Base-by-base conservation (phyloP, 2,329 filamentous ascomycete genomes). In the Fusarium mangiferae region DNA sequence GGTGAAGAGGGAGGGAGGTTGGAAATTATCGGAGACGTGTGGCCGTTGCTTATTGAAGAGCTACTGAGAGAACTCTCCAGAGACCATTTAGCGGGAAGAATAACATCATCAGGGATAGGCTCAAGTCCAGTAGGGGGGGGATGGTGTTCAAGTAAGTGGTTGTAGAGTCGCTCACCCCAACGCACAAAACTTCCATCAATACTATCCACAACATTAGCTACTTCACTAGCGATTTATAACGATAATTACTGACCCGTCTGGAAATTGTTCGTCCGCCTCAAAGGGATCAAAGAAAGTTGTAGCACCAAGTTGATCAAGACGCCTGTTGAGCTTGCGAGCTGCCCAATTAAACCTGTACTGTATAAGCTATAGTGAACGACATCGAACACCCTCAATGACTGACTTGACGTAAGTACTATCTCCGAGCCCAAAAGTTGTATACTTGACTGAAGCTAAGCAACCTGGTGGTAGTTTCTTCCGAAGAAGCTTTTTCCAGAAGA, bases 321-420 rank as follows among this genome's bases (percentile, higher is more conserved):
- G 90, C 77, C 95, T 96, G 78, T 95, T 91, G 51, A 99, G 86
- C 83, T 98, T 97, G 56, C 95, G 90, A 51, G 93, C 93, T 24
- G 96, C 95, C 90, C 94, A 98, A 84, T 99, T 99, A 83, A 94
- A 98, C 78, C 93, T 96, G 28, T 14, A 30, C 41, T 17, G 26
- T 51, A 38, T 63, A 35, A 69, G 64, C 55, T 38, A 42, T 55
- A 5, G 28, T 22, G 24, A 44, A n/a, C 10, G 24, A 7, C n/a
- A 51, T 49, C 18, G 9, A 22, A 28, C 18, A 33, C 24, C 18
- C 7, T 48, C 17, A n/a, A 4, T 30, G 9, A 80, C 88, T 74
- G 85, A 96, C 92, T 97, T 96, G 63, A 93, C 88, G 86, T 99
- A 99, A 3, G 95, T 97, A 79, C 93, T 98, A 82, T 99, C 96